Evolutionary conservation across 139 green algal species (phyloP).

Genomic region (Parachlorella kessleri): DNA sequence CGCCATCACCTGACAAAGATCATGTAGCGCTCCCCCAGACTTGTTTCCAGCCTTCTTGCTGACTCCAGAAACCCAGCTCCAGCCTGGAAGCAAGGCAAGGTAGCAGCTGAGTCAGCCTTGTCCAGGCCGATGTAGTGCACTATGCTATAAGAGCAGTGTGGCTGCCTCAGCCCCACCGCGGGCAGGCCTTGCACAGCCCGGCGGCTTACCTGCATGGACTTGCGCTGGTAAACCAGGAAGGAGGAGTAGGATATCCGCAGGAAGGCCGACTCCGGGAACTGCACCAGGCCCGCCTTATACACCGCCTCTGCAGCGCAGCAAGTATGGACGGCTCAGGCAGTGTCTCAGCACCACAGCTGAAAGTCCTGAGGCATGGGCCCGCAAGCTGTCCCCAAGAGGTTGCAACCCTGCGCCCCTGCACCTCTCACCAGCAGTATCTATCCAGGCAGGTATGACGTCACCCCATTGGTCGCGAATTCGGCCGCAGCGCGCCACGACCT

Average conservation of each 20-base stretch:
- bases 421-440: conserved; percentile 42
- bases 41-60: conserved; percentile 42
- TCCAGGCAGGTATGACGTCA: conserved; percentile 14
- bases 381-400: neutral
- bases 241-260: conserved; percentile 16
- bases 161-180: no score
- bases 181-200: no score
- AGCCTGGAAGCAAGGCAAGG: no score
- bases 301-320: neutral
- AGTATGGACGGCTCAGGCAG: no score
- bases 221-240: no score
- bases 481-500: conserved; percentile 36
- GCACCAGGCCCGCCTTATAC: conserved; percentile 10
- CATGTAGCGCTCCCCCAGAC: conserved; percentile 40
- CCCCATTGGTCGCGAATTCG: conserved; percentile 31
- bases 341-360: neutral
- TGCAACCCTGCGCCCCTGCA: no score
- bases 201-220: no score
- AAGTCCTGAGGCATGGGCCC: neutral
- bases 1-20: conserved; percentile 51
- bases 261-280: conserved; percentile 15
- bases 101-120: no score
- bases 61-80: conserved; percentile 39
- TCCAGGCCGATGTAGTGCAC: no score
- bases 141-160: no score